These are phyloP conservation scores for Apophysomyces sp. DNA, from an alignment of 371 early-diverging fungal species.

Conservation along the genomic window DNA sequence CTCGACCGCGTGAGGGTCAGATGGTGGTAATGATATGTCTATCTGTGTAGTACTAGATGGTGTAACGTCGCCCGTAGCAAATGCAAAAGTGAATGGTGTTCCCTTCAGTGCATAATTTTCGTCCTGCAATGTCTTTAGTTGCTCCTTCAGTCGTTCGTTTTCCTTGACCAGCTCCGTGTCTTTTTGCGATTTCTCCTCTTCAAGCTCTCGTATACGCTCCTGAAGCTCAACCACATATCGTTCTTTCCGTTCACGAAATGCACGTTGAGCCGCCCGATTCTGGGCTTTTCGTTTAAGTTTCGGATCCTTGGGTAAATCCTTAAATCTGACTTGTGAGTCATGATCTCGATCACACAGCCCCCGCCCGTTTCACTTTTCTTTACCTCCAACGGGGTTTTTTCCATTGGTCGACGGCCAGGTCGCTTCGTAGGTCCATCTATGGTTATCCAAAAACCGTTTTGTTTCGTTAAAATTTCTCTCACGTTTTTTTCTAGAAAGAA, in stretches of 20 bases:
- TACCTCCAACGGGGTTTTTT: neutral
- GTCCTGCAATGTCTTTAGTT: slow-evolving; percentile 30
- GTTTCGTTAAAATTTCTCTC: too few relatives aligned
- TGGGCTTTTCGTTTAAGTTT: slow-evolving; percentile 59
- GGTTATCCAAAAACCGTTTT: neutral
- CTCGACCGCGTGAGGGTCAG: neutral
- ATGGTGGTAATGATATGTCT: neutral
- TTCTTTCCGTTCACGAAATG: slow-evolving; percentile 71
- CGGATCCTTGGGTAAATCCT: slow-evolving; percentile 13
- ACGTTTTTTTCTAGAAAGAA: neutral
- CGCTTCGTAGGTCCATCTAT: neutral
- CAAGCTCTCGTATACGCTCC: slow-evolving; percentile 60
- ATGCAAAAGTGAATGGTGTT: slow-evolving; percentile 39
- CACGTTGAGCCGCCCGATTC: slow-evolving; percentile 71
- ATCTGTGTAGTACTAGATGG: neutral
- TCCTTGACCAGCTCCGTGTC: slow-evolving; percentile 25
- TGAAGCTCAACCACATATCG: slow-evolving; percentile 62
- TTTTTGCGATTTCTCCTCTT: slow-evolving; percentile 31
- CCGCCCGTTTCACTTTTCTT: neutral
- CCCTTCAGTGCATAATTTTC: slow-evolving; percentile 47
- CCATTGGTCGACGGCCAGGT: slow-evolving; percentile 2
- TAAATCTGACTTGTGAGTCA: neutral
- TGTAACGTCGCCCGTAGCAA: neutral
- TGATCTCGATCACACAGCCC: neutral
- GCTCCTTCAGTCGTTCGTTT: slow-evolving; percentile 30